These are phyloP conservation scores for Collybia sp. DNA, from an alignment of 768 basidiomycete species.

Conservation along the genomic window DNA sequence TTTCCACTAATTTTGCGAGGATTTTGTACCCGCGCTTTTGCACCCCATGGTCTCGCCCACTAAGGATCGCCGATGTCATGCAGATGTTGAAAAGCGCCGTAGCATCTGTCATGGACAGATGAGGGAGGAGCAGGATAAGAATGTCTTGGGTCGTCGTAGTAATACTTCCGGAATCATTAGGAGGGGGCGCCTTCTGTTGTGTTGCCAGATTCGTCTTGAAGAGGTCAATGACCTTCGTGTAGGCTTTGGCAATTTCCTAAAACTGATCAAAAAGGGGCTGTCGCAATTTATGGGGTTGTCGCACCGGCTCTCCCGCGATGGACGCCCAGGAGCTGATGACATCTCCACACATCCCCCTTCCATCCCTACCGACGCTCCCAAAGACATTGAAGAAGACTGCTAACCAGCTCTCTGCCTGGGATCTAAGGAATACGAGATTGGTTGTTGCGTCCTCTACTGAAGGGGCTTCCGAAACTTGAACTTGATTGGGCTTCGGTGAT, in stretches of 20 bases:
- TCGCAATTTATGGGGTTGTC: slow-evolving; percentile 8
- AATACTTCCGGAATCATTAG: slow-evolving; percentile 37
- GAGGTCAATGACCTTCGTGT: slow-evolving; percentile 68
- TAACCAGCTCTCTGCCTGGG: slow-evolving; percentile 88
- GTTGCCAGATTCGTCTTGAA: slow-evolving; percentile 60
- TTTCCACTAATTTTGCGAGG: slow-evolving; percentile 69
- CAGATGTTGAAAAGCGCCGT: slow-evolving; percentile 64
- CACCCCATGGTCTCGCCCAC: slow-evolving; percentile 77
- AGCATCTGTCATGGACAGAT: slow-evolving; percentile 59
- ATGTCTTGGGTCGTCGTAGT: slow-evolving; percentile 77
- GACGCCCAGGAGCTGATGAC: slow-evolving; percentile 84
- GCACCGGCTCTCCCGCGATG: slow-evolving; percentile 69
- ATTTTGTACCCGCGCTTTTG: slow-evolving; percentile 96
- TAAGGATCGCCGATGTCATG: slow-evolving; percentile 63
- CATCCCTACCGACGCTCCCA: slow-evolving; percentile 73
- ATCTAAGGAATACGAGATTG: slow-evolving; percentile 69
- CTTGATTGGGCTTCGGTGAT: slow-evolving; percentile 27
- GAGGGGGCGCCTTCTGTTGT: slow-evolving; percentile 20
- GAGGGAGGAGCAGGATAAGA: slow-evolving; percentile 76
- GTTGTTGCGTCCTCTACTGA: slow-evolving; percentile 54
- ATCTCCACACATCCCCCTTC: slow-evolving; percentile 75
- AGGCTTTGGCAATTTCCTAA: slow-evolving; percentile 78
- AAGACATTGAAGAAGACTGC: slow-evolving; percentile 98
- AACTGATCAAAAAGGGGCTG: neutral
- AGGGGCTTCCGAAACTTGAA: slow-evolving; percentile 26